A percentile compares a stretch with the other conserved stretches of the same genome.
Evolutionary conservation across 805 yeast species (phyloP).

Genomic region (Ogataea allantospora): DNA sequence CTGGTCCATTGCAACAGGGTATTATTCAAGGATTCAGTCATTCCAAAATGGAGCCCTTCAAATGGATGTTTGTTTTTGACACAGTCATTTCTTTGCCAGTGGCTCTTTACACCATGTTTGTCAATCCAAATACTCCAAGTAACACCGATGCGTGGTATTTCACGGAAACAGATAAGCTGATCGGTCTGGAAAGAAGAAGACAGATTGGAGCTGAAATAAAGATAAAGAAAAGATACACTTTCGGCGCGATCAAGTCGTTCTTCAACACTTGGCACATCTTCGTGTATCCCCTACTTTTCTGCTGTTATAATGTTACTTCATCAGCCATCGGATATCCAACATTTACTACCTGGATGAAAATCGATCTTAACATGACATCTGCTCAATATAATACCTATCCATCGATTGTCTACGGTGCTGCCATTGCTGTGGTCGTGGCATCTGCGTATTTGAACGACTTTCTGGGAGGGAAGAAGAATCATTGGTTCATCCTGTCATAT

Average conservation of each 20-base stretch:
- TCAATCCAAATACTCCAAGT: conserved; percentile 47
- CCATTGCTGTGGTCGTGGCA: conserved; percentile 38
- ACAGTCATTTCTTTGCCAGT: conserved; percentile 38
- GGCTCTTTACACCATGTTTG: conserved; percentile 41
- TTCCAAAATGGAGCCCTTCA: conserved; percentile 35
- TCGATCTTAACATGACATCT: conserved; percentile 32
- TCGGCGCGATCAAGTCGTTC: conserved; percentile 36
- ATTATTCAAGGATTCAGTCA: conserved; percentile 25
- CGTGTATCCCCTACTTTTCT: conserved; percentile 42
- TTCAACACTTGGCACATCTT: conserved; percentile 50
- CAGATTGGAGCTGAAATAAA: conserved; percentile 42
- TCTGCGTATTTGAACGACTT: conserved; percentile 40
- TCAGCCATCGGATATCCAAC: conserved; percentile 40
- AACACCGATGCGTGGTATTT: conserved; percentile 41
- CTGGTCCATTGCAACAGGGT: conserved; percentile 39
- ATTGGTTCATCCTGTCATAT: conserved; percentile 37
- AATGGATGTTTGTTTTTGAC: conserved; percentile 48
- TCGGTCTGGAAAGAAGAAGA: conserved; percentile 45
- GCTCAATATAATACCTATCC: conserved; percentile 43
- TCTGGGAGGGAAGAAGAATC: conserved; percentile 36
- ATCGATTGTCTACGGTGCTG: conserved; percentile 38
- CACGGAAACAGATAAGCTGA: conserved; percentile 36
- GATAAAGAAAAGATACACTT: conserved; percentile 41
- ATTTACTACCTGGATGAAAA: conserved; percentile 45
- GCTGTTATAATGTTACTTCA: conserved; percentile 38